Evolutionary conservation across 371 early-diverging fungal genomes (phyloP).

Genomic region (Circinella minor): DNA sequence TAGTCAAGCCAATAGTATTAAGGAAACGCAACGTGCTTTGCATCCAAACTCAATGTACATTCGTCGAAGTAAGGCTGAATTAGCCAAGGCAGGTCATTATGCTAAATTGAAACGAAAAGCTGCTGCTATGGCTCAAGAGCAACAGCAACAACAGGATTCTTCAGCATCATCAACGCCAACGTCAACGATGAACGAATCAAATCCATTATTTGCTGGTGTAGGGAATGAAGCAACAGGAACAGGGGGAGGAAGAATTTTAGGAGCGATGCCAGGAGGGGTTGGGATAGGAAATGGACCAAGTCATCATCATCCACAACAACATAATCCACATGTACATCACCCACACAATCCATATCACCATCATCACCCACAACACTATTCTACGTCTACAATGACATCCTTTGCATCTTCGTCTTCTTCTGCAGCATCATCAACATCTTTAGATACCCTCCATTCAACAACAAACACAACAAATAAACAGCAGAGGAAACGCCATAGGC

Average conservation of each 20-base stretch:
- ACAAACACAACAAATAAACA: neutral
- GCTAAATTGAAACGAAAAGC: slow-evolving; percentile 25
- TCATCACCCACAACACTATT: neutral
- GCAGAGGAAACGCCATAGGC: slow-evolving; percentile 28
- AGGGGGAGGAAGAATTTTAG: too few relatives aligned
- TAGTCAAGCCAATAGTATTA: slow-evolving; percentile 44
- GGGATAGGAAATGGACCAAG: too few relatives aligned
- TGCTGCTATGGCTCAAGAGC: slow-evolving; percentile 4
- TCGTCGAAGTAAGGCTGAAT: slow-evolving; percentile 69
- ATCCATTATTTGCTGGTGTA: neutral
- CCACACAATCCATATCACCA: neutral
- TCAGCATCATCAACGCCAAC: neutral
- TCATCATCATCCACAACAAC: neutral
- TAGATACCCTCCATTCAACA: slow-evolving; percentile 3
- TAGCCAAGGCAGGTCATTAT: slow-evolving; percentile 59
- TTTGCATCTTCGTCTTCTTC: neutral
- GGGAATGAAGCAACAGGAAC: neutral
- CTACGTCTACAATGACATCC: neutral
- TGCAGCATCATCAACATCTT: neutral
- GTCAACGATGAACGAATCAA: neutral
- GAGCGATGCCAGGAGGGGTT: too few relatives aligned
- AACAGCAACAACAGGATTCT: neutral
- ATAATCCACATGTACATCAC: neutral
- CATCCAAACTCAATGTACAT: slow-evolving; percentile 72
- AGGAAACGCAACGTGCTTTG: slow-evolving; percentile 42